A percentile compares a stretch with the other conserved stretches of the same genome.
Evolutionary conservation across 2,329 filamentous ascomycete genomes (phyloP).

Genomic region (Fusarium haematococcum): DNA sequence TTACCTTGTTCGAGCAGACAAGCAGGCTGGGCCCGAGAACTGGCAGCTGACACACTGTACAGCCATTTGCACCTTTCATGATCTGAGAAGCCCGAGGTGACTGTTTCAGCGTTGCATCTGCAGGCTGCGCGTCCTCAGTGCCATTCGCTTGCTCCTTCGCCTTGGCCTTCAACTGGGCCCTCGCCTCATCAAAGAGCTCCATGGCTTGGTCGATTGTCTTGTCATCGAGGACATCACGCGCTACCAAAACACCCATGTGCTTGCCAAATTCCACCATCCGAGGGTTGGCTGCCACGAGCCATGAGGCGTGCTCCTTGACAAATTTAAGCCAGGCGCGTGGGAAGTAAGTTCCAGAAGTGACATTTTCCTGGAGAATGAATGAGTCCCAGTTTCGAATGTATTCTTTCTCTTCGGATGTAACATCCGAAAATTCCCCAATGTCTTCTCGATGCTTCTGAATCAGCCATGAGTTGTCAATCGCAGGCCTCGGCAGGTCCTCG

Average conservation of each 20-base stretch:
- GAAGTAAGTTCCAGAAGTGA: constrained; percentile 65
- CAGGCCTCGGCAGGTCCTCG: constrained; percentile 57
- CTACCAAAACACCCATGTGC: constrained; percentile 64
- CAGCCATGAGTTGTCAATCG: constrained; percentile 65
- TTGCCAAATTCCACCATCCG: constrained; percentile 67
- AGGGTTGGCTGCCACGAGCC: constrained; percentile 62
- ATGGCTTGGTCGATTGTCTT: constrained; percentile 57
- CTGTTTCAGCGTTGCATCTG: constrained; percentile 39
- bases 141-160: constrained; percentile 17
- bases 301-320: constrained; percentile 61
- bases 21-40: constrained; percentile 61
- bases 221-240: constrained; percentile 60
- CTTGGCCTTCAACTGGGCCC: constrained; percentile 41
- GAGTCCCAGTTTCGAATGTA: constrained; percentile 70
- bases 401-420: constrained; percentile 66
- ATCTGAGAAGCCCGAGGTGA: constrained; percentile 51
- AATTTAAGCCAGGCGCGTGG: constrained; percentile 65
- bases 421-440: constrained; percentile 68
- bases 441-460: constrained; percentile 70
- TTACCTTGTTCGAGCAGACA: constrained; percentile 64
- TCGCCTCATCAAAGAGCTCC: constrained; percentile 57
- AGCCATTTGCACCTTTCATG: constrained; percentile 59
- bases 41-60: constrained; percentile 60
- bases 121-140: constrained; percentile 16
- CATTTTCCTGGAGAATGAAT: constrained; percentile 63